These are phyloP conservation scores for Linnemannia hyalina DNA, from an alignment of 192 early-diverging fungal genomes.

Conservation along the genomic window DNA sequence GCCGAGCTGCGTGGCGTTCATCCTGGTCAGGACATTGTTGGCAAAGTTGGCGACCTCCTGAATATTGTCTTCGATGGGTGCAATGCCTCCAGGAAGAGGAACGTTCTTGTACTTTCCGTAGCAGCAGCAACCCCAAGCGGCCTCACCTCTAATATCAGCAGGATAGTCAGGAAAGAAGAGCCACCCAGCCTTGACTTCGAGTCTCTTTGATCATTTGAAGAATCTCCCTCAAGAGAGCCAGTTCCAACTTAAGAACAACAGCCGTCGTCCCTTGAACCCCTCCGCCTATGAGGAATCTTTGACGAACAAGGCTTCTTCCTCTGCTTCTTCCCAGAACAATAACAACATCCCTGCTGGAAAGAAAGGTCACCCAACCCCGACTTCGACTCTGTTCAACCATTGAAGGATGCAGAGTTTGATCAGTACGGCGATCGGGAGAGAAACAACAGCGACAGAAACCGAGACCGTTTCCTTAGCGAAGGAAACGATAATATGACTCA, in stretches of 20 bases:
- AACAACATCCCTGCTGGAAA: background rate
- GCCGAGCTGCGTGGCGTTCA: conserved; percentile 35
- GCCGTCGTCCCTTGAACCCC: conserved; percentile 15
- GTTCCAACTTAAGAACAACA: background rate
- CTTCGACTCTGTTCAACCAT: conserved; percentile 20
- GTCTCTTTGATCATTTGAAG: conserved; percentile 36
- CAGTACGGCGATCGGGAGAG: background rate
- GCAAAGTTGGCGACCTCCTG: conserved; percentile 35
- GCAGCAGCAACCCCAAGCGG: background rate
- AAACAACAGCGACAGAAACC: background rate
- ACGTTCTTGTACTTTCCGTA: conserved; percentile 35
- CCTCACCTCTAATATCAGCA: background rate
- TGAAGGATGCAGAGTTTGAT: conserved; percentile 2
- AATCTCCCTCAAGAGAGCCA: conserved; percentile 1
- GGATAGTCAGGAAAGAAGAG: conserved; percentile 28
- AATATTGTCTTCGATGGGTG: conserved; percentile 29
- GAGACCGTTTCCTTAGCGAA: background rate
- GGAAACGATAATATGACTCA: conserved; percentile 2
- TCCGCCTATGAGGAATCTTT: conserved; percentile 19
- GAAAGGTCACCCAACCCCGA: conserved; percentile 44
- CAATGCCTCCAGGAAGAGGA: conserved; percentile 24
- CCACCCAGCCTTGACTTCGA: conserved; percentile 53
- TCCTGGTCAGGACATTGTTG: conserved; percentile 18
- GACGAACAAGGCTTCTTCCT: background rate
- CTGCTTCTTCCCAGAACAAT: background rate